These are phyloP conservation scores for Ophiocordyceps camponoti-floridani DNA, from an alignment of 2,329 filamentous ascomycete species.

Conservation along the genomic window DNA sequence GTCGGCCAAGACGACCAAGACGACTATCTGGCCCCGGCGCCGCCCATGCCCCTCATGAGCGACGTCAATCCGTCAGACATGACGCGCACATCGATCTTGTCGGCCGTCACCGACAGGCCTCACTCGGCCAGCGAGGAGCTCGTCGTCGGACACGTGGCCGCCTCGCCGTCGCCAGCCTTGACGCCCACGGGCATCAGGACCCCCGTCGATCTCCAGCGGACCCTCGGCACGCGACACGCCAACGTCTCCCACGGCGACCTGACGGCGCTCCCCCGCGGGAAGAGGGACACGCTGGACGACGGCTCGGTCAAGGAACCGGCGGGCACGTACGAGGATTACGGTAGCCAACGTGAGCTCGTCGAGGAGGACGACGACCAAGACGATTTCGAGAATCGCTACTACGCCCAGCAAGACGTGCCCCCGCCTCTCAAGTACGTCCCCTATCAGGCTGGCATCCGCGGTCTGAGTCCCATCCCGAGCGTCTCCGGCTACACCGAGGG, in stretches of 20 bases:
- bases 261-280: conserved; percentile 30
- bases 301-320: conserved; percentile 25
- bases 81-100: conserved; percentile 73
- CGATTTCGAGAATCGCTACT: conserved; percentile 28
- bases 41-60: conserved; percentile 78
- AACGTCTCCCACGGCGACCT: conserved; percentile 43
- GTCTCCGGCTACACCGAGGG: conserved; percentile 72
- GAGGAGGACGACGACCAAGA: conserved; percentile 24
- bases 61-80: conserved; percentile 74
- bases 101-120: conserved; percentile 59
- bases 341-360: conserved; percentile 14
- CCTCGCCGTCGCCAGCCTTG: conserved; percentile 39
- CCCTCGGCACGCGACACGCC: conserved; percentile 49
- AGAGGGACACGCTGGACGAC: conserved; percentile 24
- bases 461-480: conserved; percentile 78
- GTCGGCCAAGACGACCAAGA: conserved; percentile 22
- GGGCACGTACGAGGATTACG: conserved; percentile 26
- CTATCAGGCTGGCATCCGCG: conserved; percentile 50
- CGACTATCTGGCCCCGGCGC: conserved; percentile 31
- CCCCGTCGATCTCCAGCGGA: conserved; percentile 35
- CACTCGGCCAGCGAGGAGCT: conserved; percentile 47
- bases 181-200: conserved; percentile 44
- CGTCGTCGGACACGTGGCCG: conserved; percentile 46
- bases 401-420: conserved; percentile 43
- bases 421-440: conserved; percentile 48